Evolutionary conservation across 2,329 filamentous ascomycete species (phyloP), one percentile per base, ranked within the genome.

Genomic region (Stachybotrys echinatus): DNA sequence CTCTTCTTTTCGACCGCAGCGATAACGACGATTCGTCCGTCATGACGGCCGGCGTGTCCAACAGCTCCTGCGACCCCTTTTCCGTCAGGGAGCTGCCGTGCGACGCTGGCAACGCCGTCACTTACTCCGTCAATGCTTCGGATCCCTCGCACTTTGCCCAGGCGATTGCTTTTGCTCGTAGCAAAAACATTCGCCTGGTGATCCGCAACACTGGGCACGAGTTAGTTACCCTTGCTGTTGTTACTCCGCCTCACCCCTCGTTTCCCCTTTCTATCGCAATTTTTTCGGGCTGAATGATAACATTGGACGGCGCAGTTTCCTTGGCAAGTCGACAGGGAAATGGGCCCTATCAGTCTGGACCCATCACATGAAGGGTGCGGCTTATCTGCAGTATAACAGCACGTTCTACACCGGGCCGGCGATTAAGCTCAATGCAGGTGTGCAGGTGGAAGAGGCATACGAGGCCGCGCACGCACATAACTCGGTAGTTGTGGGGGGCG

Each of bases 401-500:
- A 54, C 50, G 3, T 37, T 65, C 45, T 84, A 83, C 61, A 65
- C 51, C 1, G 80, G 80, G 6, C 66, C 67, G 12, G 78, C 78
- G 0, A 65, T 81, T 39, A 77, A 71, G 45, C 58, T 83, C 20
- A 77, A 75, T 3, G 74, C 80, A 5, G 81, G 81, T 23, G 69
- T 81, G 1, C 68, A 73, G 48, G 79, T 68, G 0, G 67, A 61
- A 19, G 76, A 83, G 43, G 69, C 70, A 1, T 67, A 74, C 47
- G 61, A 57, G 34, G 72, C 70, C 23, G 78, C 78, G 2, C 57
- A 76, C 23, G 61, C 70, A 43, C 63, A 73, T 19, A 73, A 72
- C 2, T 65, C 76, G 38, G 72, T 70, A 0, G 68, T 81, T 3
- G 72, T 83, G 17, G 77, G 75, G 17, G 81, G 81, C 5, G 75